phyloP scores from a whole-genome alignment of 345 rosid genomes.

The Clarkia xantiana region DNA sequence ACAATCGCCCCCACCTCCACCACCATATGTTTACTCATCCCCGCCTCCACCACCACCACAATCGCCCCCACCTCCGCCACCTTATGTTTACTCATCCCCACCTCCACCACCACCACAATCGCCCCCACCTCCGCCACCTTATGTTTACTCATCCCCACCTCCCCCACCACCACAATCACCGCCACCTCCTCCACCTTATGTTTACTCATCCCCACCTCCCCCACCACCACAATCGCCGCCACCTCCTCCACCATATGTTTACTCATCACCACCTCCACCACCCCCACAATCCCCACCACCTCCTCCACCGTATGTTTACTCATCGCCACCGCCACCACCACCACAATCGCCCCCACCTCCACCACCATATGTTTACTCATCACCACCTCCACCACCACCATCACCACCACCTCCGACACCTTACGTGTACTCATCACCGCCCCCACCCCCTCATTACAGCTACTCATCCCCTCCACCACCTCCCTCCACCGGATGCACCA shows the following conservation, averaged over 20 bases:
- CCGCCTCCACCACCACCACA: conserved; percentile 10
- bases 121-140: conserved; percentile 5
- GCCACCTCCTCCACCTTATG: no score
- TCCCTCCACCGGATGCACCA: conserved; percentile 7
- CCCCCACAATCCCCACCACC: conserved; percentile 7
- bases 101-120: conserved; percentile 9
- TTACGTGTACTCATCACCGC: conserved; percentile 3
- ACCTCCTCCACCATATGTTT: conserved; percentile 3
- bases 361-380: conserved; percentile 5
- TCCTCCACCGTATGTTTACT: no score
- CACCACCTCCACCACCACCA: conserved; percentile 10
- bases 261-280: conserved; percentile 4
- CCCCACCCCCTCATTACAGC: neutral
- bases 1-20: neutral
- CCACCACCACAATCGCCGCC: conserved; percentile 6
- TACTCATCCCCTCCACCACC: conserved; percentile 8
- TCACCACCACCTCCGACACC: conserved; percentile 6
- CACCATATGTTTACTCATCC: neutral
- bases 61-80: no score
- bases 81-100: conserved; percentile 7
- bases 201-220: conserved; percentile 5
- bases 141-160: conserved; percentile 4
- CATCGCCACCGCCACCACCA: conserved; percentile 11
- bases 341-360: no score
- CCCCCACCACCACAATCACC: neutral